phyloP scores from a whole-genome alignment of 2,329 filamentous ascomycete genomes.

The Cladosporium sphaerospermum region DNA sequence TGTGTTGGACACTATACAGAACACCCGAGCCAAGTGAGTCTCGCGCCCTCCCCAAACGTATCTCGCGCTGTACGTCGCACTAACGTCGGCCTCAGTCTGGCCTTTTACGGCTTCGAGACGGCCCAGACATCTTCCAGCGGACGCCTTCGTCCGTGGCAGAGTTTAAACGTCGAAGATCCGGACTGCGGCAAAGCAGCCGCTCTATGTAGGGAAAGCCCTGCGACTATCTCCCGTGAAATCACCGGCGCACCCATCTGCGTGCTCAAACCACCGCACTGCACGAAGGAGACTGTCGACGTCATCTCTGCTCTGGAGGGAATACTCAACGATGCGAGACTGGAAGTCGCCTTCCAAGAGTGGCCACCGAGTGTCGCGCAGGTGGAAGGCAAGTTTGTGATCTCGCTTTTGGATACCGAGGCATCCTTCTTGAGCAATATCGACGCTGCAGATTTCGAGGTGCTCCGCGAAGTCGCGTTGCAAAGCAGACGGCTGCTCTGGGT shows the following conservation, averaged over 20 bases:
- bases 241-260: neutral
- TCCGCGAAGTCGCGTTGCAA: neutral
- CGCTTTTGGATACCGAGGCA: neutral
- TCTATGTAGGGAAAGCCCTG: neutral
- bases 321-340: neutral
- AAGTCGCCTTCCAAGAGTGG: neutral
- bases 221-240: neutral
- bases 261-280: neutral
- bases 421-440: neutral
- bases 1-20: neutral
- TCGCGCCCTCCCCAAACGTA: no score
- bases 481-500: neutral
- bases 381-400: neutral
- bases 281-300: neutral
- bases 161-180: neutral
- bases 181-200: neutral
- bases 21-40: neutral
- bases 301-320: neutral
- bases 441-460: neutral
- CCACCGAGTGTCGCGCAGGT: neutral
- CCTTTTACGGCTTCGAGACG: neutral
- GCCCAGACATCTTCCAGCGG: neutral
- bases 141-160: neutral
- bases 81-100: neutral
- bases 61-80: no score